Evolutionary conservation across 2,329 filamentous ascomycete species (phyloP), one percentile per base, ranked within the genome.

Genomic region (Botrytis hyacinthi): DNA sequence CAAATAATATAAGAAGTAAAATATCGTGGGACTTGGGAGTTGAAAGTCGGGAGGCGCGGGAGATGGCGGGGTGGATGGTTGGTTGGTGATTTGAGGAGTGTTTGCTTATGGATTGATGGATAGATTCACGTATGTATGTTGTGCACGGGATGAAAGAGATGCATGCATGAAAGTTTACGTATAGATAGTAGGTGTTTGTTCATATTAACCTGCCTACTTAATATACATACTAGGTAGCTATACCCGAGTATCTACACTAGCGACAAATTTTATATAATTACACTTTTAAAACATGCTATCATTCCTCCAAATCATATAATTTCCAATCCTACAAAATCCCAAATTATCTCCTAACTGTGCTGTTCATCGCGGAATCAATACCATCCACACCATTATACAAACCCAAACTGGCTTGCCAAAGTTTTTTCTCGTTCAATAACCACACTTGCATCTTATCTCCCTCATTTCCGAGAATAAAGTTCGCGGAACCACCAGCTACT

Each of bases 341-440:
- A 54, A 16, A 57, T 29, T 32, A 57, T 57, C 51, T 57, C n/a
- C 51, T 57, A 4, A 29, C n/a, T 20, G 37, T 42, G 18, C 37
- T 16, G 7, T 63, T 63, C 16, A 8, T 42, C 12, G 37, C 26
- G 40, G 61, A 67, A 51, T 51, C 54, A 35, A 35, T 54, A 10
- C 29, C 59, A 71, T 63, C 26, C 22, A 61, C 57, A n/a, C 60
- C 60, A 14, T 42, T 44, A 20, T 46, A n/a, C n/a, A 44, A 22
- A 22, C 32, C 71, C 57, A 73, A 54, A 26, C 57, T 62, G 7
- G 75, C 76, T 70, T 73, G 48, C 71, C 72, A 77, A 16, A 78
- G 40, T n/a, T 75, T 75, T 2, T 74, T 29, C 68, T 77, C 76
- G 42, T 74, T 77, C 62, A 77, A 71, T 16, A 78, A 44, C 62